A percentile compares a stretch with the other conserved stretches of the same genome.
phyloP scores from a whole-genome alignment of 2,329 filamentous ascomycete genomes.

The Fusarium devonianum region DNA sequence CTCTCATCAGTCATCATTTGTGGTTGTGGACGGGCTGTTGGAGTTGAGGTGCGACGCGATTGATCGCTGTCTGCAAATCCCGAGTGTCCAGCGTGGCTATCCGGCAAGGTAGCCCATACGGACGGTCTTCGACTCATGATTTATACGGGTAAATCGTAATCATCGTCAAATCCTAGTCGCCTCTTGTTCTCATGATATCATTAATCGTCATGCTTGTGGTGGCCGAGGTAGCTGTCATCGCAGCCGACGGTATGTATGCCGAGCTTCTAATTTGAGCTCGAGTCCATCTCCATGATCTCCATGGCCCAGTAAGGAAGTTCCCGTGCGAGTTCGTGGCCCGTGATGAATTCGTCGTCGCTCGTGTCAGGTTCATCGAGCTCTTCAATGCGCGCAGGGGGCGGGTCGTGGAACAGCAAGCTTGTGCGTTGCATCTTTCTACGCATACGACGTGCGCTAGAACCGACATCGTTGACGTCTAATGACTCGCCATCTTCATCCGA shows the following conservation, averaged over 20 bases:
- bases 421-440: constrained; percentile 57
- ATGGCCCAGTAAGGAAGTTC: constrained; percentile 60
- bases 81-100: constrained; percentile 19
- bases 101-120: constrained; percentile 21
- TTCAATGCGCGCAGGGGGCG: constrained; percentile 58
- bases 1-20: constrained; percentile 8
- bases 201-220: constrained; percentile 38
- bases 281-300: constrained; percentile 60
- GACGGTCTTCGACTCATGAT: constrained; percentile 33
- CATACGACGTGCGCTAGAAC: constrained; percentile 57
- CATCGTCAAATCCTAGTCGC: constrained; percentile 38
- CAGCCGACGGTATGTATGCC: constrained; percentile 25
- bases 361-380: constrained; percentile 62
- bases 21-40: constrained; percentile 16
- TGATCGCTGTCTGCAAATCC: constrained; percentile 21
- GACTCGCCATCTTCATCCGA: constrained; percentile 54
- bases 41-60: constrained; percentile 15
- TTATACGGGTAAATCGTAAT: constrained; percentile 38
- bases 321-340: constrained; percentile 53
- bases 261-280: constrained; percentile 27
- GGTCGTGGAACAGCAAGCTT: constrained; percentile 58
- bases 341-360: constrained; percentile 53
- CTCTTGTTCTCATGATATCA: constrained; percentile 36
- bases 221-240: constrained; percentile 25
- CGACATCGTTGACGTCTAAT: constrained; percentile 52